Conservation (phyloP, 2,329 filamentous ascomycete genomes). For the Exophiala spinifera region DNA sequence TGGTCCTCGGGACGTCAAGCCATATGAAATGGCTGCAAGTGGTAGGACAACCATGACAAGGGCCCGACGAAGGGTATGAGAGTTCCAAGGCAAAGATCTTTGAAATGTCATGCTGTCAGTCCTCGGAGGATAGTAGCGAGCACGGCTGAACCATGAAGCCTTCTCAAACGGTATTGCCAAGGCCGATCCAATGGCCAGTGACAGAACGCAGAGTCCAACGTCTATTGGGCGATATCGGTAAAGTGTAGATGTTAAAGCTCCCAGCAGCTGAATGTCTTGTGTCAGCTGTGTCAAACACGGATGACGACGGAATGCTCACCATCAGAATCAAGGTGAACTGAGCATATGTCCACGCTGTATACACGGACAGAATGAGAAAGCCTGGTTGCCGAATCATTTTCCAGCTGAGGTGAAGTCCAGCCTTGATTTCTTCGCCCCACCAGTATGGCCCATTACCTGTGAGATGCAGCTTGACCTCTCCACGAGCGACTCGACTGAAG, state of each 20-base stretch:
- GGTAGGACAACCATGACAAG: constrained; percentile 67
- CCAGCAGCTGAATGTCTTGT: constrained; percentile 52
- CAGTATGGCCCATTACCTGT: constrained; percentile 68
- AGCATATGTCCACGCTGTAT: constrained; percentile 74
- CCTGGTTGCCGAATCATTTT: constrained; percentile 73
- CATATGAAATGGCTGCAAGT: constrained; percentile 64
- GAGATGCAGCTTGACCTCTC: constrained; percentile 74
- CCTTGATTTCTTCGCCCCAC: constrained; percentile 74
- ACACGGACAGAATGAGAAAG: constrained; percentile 69
- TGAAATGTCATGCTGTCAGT: constrained; percentile 67
- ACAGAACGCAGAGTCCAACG: constrained; percentile 65
- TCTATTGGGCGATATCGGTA: constrained; percentile 63
- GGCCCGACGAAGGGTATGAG: constrained; percentile 65
- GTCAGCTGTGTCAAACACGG: neutral
- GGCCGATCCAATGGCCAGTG: constrained; percentile 65
- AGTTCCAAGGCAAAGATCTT: constrained; percentile 64
- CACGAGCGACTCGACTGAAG: constrained; percentile 57
- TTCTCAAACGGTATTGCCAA: constrained; percentile 71
- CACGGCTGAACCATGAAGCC: constrained; percentile 65
- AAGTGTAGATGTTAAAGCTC: constrained; percentile 65
- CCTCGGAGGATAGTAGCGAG: constrained; percentile 56
- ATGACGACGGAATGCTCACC: constrained; percentile 40
- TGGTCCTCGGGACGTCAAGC: constrained; percentile 62
- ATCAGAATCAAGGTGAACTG: constrained; percentile 71
- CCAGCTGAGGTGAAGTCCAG: constrained; percentile 62